phyloP scores from a whole-genome alignment of 2,329 filamentous ascomycete genomes.

The Polychaeton citri region DNA sequence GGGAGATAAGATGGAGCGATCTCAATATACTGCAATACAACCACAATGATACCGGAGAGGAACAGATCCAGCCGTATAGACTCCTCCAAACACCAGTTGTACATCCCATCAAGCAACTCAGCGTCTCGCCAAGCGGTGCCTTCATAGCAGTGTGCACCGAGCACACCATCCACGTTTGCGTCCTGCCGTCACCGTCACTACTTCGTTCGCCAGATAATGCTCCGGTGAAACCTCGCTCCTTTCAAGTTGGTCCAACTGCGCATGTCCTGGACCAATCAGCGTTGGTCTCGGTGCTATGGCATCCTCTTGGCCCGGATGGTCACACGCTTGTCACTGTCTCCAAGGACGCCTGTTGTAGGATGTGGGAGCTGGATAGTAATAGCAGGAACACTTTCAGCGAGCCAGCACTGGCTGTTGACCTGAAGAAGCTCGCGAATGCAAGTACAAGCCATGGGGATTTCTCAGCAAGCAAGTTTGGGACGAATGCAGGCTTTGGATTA shows the following conservation, averaged over 20 bases:
- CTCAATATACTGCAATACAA: constrained; percentile 27
- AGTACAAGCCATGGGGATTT: constrained; percentile 73
- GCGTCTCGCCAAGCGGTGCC: constrained; percentile 68
- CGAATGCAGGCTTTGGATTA: constrained; percentile 72
- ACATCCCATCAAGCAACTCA: constrained; percentile 70
- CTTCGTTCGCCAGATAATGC: constrained; percentile 55
- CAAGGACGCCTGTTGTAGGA: constrained; percentile 69
- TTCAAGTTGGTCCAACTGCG: constrained; percentile 81
- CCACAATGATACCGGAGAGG: constrained; percentile 3
- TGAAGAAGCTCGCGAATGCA: constrained; percentile 80
- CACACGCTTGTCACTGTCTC: constrained; percentile 80
- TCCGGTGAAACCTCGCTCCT: constrained; percentile 68
- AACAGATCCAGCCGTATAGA: constrained; percentile 29
- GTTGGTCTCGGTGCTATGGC: constrained; percentile 75
- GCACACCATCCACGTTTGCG: constrained; percentile 75
- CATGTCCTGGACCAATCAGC: constrained; percentile 78
- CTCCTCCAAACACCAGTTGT: constrained; percentile 64
- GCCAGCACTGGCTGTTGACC: constrained; percentile 69
- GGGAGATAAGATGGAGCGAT: constrained; percentile 85
- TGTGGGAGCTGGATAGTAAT: constrained; percentile 80
- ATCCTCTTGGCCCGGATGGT: constrained; percentile 73
- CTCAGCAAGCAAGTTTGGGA: constrained; percentile 57
- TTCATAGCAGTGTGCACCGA: constrained; percentile 76
- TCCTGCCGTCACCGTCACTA: constrained; percentile 70
- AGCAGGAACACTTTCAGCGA: constrained; percentile 80